phyloP scores from a whole-genome alignment of 768 basidiomycete species.

The Collybiopsis confluens region DNA sequence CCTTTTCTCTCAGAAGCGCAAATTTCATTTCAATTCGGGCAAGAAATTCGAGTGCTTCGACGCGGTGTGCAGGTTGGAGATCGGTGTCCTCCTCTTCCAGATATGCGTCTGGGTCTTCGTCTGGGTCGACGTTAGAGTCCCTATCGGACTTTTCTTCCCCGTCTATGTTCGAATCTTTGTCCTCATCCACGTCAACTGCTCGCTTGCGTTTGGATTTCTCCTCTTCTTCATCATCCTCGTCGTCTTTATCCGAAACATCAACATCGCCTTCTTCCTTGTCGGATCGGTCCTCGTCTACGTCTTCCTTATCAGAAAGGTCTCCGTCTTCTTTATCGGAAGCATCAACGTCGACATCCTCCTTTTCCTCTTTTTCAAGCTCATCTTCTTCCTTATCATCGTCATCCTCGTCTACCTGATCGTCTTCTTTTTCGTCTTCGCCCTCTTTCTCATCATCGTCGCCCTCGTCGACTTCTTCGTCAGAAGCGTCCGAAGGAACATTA shows the following conservation, averaged over 20 bases:
- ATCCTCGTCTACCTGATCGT: constrained; percentile 24
- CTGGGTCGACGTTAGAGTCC: constrained; percentile 19
- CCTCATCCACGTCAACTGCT: constrained; percentile 19
- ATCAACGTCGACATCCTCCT: constrained; percentile 23
- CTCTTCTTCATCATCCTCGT: constrained; percentile 10
- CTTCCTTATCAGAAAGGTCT: constrained; percentile 12
- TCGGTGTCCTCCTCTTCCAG: constrained; percentile 54
- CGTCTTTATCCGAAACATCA: constrained; percentile 6
- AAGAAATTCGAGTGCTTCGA: constrained; percentile 84
- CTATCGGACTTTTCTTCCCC: background rate
- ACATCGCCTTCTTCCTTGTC: constrained; percentile 12
- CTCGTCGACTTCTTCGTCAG: constrained; percentile 19
- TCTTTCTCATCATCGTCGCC: constrained; percentile 10
- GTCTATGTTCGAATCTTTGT: constrained; percentile 30
- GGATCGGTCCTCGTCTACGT: constrained; percentile 10
- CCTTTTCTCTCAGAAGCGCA: constrained; percentile 76
- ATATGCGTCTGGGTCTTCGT: constrained; percentile 34
- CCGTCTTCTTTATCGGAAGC: constrained; percentile 9
- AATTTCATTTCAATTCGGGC: constrained; percentile 92
- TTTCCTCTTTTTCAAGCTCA: constrained; percentile 9
- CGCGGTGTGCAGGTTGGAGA: constrained; percentile 75
- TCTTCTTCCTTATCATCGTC: constrained; percentile 6
- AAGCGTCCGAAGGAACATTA: constrained; percentile 8
- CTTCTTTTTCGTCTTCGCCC: constrained; percentile 16
- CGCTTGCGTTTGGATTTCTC: constrained; percentile 12